Evolutionary conservation across 495 filamentous ascomycete species (phyloP), one percentile per base, ranked within the genome.

Genomic region (Penicillium fimorum): DNA sequence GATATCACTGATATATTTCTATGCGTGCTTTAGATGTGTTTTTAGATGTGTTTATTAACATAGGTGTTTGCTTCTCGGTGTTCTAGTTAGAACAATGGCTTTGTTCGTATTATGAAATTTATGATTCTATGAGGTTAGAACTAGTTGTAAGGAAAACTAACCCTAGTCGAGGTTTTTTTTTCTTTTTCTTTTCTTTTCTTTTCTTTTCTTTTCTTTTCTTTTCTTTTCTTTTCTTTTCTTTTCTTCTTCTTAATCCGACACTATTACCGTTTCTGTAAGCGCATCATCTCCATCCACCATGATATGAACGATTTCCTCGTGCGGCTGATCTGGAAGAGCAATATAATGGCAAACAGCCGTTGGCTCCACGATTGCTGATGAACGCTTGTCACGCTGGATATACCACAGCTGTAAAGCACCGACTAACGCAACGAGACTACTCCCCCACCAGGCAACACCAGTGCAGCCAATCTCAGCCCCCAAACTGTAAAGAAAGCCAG

Each of bases 381-480:
- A 63, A 51, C 75, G 63, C 53, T 70, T 77, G 41, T 77, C 79
- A 25, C 81, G 74, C 45, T 79, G 70, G 29, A 92, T 83, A 32
- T 80, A 81, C 58, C 87, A 85, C 32, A 89, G 77, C 58, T 94
- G 90, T 9, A 87, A 61, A 0, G 84, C 81, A 10, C 90, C 90
- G 20, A 87, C 46, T 2, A 87, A 58, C 9, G 90, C 90, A 18
- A 91, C 79, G n/a, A 88, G 27, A 1, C 81, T 75, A 63, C 87
- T 91, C 8, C 77, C 86, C 76, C 88, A 92, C 90, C 90, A 94
- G 3, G 90, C 84, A 29, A 94, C 63, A 8, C 84, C 87, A 2
- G 88, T 92, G 59, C 87, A 90, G 29, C 84, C 81, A 30, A 87
- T 75, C 42, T 79, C 73, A 46, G 80, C 78, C 8, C 88, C 88